Evolutionary conservation across 2,329 filamentous ascomycete genomes (phyloP).

Genomic region (Apiospora koreana): DNA sequence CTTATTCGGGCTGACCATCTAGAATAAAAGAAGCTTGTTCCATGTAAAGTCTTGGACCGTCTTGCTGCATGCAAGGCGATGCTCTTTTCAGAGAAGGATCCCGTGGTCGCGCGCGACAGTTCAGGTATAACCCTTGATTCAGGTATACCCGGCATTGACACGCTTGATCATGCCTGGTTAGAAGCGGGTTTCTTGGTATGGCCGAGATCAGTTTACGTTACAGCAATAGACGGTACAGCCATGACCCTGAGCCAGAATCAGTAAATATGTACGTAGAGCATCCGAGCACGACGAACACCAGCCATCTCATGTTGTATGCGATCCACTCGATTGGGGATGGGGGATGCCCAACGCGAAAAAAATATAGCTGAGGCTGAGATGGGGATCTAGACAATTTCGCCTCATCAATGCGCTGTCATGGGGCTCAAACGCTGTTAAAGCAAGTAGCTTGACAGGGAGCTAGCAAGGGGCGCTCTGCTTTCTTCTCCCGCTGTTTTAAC

Average conservation of each 20-base stretch:
- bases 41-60: not conserved
- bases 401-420: slow-evolving; percentile 2
- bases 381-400: slow-evolving; percentile 1
- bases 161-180: slow-evolving; percentile 6
- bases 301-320: not conserved
- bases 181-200: slow-evolving; percentile 3
- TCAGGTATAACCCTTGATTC: not conserved
- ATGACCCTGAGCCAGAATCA: not conserved
- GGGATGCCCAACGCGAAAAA: not conserved
- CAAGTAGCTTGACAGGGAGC: slow-evolving; percentile 3
- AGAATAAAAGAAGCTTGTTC: slow-evolving; percentile 5
- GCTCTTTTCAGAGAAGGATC: not conserved
- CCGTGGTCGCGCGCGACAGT: not conserved
- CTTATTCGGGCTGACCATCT: slow-evolving; percentile 4
- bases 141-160: slow-evolving; percentile 7
- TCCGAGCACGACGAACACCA: slow-evolving; percentile 1
- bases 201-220: not conserved
- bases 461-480: not conserved
- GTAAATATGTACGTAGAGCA: not conserved
- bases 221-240: not conserved
- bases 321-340: not conserved
- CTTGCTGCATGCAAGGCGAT: not conserved
- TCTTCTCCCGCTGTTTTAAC: slow-evolving; percentile 1
- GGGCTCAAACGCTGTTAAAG: slow-evolving; percentile 5
- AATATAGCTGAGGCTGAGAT: slow-evolving; percentile 7